Base-by-base conservation (phyloP, 306 rosid genomes). In the Cucurbita moschata region DNA sequence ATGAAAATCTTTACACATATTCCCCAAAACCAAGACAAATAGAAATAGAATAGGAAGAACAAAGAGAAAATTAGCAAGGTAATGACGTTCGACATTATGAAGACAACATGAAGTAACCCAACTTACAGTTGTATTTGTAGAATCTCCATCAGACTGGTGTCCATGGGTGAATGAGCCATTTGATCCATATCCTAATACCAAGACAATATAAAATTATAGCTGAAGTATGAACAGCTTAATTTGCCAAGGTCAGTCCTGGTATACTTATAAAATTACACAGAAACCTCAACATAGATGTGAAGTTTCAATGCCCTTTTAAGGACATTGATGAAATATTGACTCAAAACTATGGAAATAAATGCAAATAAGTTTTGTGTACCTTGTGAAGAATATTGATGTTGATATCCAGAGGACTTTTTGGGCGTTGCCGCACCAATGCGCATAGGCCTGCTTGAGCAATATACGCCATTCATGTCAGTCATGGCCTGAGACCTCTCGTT, bases 121-220 rank as follows among this genome's bases (percentile, higher is more conserved):
- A 72, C 97, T 83, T 82, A 90, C 98, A 26, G 98, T 94, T 26
- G 98, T 90, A 85, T 94, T 94, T 21, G 94, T 86, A 39, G 95
- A 86, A 78, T 94, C 97, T 55, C 86, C 82, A 75, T 94, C 98
- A 75, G 95, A 75, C 79, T 88, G 84, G 77, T 68, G 76, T 2
- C 84, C 79, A 61, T 76, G 97, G 78, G 76, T 69, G 59, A 89
- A 82, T 30, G 86, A 70, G 73, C 97, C 96, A 82, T 93, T 90
- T 75, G 90, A 77, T 72, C 58, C 80, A 72, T 83, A 94, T 21
- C 96, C 92, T 62, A 92, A 96, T 90, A 79, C 55, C 74, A 16
- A 63, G 73, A 51, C 21, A 39, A 37, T 47, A 44, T 19, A 26
- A 64, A 78, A 78, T 40, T 47, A 67, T 42, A 10, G 42, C 7